phyloP scores from a whole-genome alignment of 768 basidiomycete species.

The Russula emetica region DNA sequence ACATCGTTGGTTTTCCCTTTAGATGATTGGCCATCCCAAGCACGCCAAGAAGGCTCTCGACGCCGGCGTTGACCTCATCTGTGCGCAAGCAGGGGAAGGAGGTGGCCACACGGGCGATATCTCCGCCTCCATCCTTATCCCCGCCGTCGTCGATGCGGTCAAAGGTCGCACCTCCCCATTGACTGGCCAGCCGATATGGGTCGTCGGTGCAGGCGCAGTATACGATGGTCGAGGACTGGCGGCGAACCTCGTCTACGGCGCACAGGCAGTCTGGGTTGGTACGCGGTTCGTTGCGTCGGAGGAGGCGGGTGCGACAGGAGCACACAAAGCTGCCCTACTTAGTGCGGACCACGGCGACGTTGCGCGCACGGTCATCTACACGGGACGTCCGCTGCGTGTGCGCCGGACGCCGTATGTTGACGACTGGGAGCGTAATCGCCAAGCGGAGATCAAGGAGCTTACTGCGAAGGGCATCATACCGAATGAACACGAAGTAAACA shows the following conservation, averaged over 20 bases:
- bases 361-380: slow-evolving; percentile 81
- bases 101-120: slow-evolving; percentile 69
- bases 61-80: slow-evolving; percentile 87
- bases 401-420: slow-evolving; percentile 79
- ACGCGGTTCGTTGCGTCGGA: slow-evolving; percentile 74
- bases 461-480: slow-evolving; percentile 84
- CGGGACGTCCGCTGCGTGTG: slow-evolving; percentile 85
- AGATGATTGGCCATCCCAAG: slow-evolving; percentile 95
- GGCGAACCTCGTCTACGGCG: slow-evolving; percentile 85
- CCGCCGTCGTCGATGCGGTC: slow-evolving; percentile 82
- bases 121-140: slow-evolving; percentile 81
- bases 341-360: slow-evolving; percentile 74
- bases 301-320: slow-evolving; percentile 78
- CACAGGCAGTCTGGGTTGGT: slow-evolving; percentile 70
- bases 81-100: slow-evolving; percentile 90
- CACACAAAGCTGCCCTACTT: slow-evolving; percentile 76
- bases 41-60: slow-evolving; percentile 78
- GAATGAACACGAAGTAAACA: slow-evolving; percentile 60
- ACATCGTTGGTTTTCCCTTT: no score
- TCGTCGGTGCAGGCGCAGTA: slow-evolving; percentile 89
- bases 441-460: slow-evolving; percentile 76
- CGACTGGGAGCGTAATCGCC: slow-evolving; percentile 78
- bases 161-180: slow-evolving; percentile 73
- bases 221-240: slow-evolving; percentile 85
- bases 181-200: slow-evolving; percentile 79